A percentile compares a stretch with the other conserved stretches of the same genome.
These are phyloP conservation scores for Ogataea ramenticola DNA, from an alignment of 805 yeast genomes.

Conservation along the genomic window DNA sequence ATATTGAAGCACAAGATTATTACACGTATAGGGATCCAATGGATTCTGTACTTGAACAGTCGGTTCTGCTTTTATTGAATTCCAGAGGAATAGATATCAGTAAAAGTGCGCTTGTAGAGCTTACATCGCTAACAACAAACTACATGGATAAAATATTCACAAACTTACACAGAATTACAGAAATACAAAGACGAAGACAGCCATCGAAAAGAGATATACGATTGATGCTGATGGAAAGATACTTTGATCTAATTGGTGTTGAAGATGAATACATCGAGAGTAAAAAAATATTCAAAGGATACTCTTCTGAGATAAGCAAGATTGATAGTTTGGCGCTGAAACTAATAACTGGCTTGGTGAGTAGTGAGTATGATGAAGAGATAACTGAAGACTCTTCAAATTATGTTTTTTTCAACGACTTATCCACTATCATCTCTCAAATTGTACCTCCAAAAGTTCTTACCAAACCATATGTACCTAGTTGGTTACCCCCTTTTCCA, in stretches of 20 bases:
- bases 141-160: constrained; percentile 32
- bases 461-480: constrained; percentile 45
- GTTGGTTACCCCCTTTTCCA: constrained; percentile 82
- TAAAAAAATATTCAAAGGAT: constrained; percentile 12
- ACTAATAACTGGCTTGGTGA: constrained; percentile 2
- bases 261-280: constrained; percentile 27
- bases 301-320: constrained; percentile 3
- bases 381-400: constrained; percentile 34
- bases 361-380: constrained; percentile 6
- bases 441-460: constrained; percentile 47
- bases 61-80: constrained; percentile 30
- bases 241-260: constrained; percentile 32
- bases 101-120: constrained; percentile 30
- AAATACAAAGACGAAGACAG: constrained; percentile 51
- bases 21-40: constrained; percentile 15
- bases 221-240: constrained; percentile 35
- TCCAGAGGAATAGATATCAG: constrained; percentile 24
- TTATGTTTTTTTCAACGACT: constrained; percentile 47
- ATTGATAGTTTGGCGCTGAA: constrained; percentile 10
- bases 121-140: constrained; percentile 27
- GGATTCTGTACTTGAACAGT: constrained; percentile 24
- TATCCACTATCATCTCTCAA: constrained; percentile 38
- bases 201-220: constrained; percentile 47
- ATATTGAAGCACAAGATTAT: not conserved
- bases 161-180: constrained; percentile 42